phyloP scores from a whole-genome alignment of 1,284 basidiomycete species.

The Psilocybe mexicana region DNA sequence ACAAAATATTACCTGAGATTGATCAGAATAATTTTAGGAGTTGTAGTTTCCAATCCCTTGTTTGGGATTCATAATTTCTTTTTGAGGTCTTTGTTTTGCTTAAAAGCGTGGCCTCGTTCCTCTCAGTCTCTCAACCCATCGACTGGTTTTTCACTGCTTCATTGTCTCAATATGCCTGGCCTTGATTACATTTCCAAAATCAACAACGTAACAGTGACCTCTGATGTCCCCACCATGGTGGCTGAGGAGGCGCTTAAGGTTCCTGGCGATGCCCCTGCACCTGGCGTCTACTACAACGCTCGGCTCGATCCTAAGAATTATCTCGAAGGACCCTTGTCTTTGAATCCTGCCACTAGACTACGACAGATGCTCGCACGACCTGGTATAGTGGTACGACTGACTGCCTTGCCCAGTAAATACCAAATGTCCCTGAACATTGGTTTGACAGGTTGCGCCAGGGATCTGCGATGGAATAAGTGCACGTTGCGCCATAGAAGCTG shows the following conservation, averaged over 20 bases:
- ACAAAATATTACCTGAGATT: background rate
- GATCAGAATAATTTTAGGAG: background rate
- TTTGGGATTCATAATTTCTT: background rate
- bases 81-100: background rate
- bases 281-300: slow-evolving; percentile 28
- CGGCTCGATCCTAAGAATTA: slow-evolving; percentile 62
- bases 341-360: slow-evolving; percentile 68
- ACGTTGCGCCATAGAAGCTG: slow-evolving; percentile 75
- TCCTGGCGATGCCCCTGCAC: background rate
- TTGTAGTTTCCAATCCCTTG: background rate
- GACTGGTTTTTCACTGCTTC: background rate
- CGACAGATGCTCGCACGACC: slow-evolving; percentile 76
- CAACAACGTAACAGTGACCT: slow-evolving; percentile 5
- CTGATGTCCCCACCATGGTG: slow-evolving; percentile 3
- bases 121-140: background rate
- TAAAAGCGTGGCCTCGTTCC: background rate
- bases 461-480: slow-evolving; percentile 84
- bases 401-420: background rate
- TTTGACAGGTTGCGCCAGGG: slow-evolving; percentile 69
- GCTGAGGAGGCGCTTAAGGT: background rate
- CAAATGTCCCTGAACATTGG: slow-evolving; percentile 33
- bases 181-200: slow-evolving; percentile 21
- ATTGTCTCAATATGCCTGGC: slow-evolving; percentile 20
- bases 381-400: slow-evolving; percentile 65
- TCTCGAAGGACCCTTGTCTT: slow-evolving; percentile 65